Evolutionary conservation across 1,284 basidiomycete genomes (phyloP).

Genomic region (Ganoderma boninense): DNA sequence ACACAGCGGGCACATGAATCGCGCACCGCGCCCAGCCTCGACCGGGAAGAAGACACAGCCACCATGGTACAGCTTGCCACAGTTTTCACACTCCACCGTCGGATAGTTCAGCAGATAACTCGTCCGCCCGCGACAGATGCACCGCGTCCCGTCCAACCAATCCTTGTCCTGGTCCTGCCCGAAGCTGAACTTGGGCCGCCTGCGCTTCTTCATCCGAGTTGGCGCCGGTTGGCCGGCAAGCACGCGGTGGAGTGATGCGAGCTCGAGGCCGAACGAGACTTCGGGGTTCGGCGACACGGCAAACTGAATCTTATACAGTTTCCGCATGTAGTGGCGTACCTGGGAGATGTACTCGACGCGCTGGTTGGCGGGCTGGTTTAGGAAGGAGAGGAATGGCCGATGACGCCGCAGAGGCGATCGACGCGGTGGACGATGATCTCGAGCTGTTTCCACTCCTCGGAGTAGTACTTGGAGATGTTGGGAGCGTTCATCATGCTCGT

Average conservation of each 20-base stretch:
- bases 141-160: constrained; percentile 78
- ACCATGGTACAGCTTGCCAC: constrained; percentile 73
- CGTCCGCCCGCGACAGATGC: constrained; percentile 79
- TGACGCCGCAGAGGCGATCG: constrained; percentile 73
- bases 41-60: constrained; percentile 78
- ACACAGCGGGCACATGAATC: constrained; percentile 76
- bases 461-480: constrained; percentile 77
- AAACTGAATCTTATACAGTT: constrained; percentile 85
- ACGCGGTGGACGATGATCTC: constrained; percentile 80
- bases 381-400: constrained; percentile 82
- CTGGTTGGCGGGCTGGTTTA: constrained; percentile 71
- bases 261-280: constrained; percentile 79
- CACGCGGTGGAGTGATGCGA: constrained; percentile 80
- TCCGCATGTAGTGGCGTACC: constrained; percentile 87
- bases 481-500: constrained; percentile 72
- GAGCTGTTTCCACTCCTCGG: constrained; percentile 77
- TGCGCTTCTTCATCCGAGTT: constrained; percentile 63
- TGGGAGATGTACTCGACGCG: constrained; percentile 77
- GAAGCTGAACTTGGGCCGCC: constrained; percentile 76
- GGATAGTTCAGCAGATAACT: constrained; percentile 64
- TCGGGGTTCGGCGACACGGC: constrained; percentile 80
- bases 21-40: constrained; percentile 44
- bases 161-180: constrained; percentile 79
- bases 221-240: constrained; percentile 71
- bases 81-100: constrained; percentile 71